phyloP scores from a whole-genome alignment of 106 monocot species.

The Dioscorea alata region DNA sequence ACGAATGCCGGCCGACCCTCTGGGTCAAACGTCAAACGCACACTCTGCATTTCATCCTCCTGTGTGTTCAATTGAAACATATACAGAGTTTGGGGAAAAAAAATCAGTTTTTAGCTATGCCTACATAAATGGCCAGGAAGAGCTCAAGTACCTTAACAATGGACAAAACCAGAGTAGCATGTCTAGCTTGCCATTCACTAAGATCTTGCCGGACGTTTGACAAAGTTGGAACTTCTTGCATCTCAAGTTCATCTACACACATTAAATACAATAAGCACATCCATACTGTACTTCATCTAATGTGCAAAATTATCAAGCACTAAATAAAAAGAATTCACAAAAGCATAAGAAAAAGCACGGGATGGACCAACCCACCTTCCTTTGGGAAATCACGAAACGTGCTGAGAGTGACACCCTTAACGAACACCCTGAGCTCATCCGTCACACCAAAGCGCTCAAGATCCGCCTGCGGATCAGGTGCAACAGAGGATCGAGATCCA shows the following conservation, averaged over 20 bases:
- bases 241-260: constrained; percentile 85
- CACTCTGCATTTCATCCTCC: too few relatives aligned
- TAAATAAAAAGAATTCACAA: background rate
- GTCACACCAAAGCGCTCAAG: constrained; percentile 76
- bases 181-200: constrained; percentile 92
- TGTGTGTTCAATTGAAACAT: too few relatives aligned
- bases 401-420: constrained; percentile 74
- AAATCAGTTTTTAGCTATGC: too few relatives aligned
- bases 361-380: constrained; percentile 42
- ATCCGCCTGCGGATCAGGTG: constrained; percentile 21
- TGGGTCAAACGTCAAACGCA: too few relatives aligned
- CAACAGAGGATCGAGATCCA: background rate
- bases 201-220: constrained; percentile 96
- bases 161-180: constrained; percentile 94
- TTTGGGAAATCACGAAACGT: constrained; percentile 93
- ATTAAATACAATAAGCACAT: too few relatives aligned
- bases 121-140: too few relatives aligned
- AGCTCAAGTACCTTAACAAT: constrained; percentile 60
- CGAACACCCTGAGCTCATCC: constrained; percentile 88
- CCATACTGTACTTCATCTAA: background rate
- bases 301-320: background rate
- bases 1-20: too few relatives aligned
- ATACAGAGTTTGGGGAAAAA: too few relatives aligned
- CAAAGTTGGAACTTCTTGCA: constrained; percentile 52
- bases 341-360: background rate